These are phyloP conservation scores for Cryptococcus sp. DNA, from an alignment of 1,284 basidiomycete genomes.

Conservation along the genomic window DNA sequence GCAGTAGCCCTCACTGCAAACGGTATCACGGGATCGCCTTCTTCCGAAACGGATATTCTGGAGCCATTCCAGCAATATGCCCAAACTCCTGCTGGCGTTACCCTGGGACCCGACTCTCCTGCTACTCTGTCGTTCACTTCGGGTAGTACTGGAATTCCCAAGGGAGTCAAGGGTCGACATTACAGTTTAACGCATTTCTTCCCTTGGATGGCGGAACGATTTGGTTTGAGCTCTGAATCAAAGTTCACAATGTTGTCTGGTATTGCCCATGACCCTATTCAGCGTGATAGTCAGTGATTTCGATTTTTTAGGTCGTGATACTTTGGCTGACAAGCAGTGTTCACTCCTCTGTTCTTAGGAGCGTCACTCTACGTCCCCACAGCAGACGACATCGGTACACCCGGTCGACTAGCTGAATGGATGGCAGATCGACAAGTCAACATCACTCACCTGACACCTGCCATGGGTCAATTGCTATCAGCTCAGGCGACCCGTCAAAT, in stretches of 20 bases:
- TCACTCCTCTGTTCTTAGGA: conserved; percentile 97
- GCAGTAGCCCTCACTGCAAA: conserved; percentile 73
- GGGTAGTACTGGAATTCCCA: conserved; percentile 96
- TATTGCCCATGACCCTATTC: conserved; percentile 98
- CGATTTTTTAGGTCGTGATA: not conserved
- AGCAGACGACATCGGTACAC: conserved; percentile 94
- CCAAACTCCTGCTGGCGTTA: conserved; percentile 60
- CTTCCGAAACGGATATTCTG: conserved; percentile 43
- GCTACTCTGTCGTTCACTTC: conserved; percentile 96
- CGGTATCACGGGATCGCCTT: conserved; percentile 63
- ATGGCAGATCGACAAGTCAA: conserved; percentile 89
- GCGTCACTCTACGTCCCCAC: conserved; percentile 95
- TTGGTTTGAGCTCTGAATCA: conserved; percentile 68
- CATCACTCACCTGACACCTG: conserved; percentile 93
- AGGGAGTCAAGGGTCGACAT: conserved; percentile 93
- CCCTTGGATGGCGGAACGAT: conserved; percentile 96
- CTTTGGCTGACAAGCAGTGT: conserved; percentile 60
- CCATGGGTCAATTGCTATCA: conserved; percentile 98
- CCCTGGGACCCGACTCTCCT: conserved; percentile 88
- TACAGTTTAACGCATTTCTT: conserved; percentile 98
- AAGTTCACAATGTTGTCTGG: conserved; percentile 99
- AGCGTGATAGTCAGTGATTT: conserved; percentile 80
- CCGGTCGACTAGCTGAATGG: conserved; percentile 95
- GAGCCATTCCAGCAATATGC: conserved; percentile 49
- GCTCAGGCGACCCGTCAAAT: conserved; percentile 90